A percentile compares a stretch with the other conserved stretches of the same genome.
phyloP scores from a whole-genome alignment of 78 protist genomes.

The Dictyostelium firmibasis region DNA sequence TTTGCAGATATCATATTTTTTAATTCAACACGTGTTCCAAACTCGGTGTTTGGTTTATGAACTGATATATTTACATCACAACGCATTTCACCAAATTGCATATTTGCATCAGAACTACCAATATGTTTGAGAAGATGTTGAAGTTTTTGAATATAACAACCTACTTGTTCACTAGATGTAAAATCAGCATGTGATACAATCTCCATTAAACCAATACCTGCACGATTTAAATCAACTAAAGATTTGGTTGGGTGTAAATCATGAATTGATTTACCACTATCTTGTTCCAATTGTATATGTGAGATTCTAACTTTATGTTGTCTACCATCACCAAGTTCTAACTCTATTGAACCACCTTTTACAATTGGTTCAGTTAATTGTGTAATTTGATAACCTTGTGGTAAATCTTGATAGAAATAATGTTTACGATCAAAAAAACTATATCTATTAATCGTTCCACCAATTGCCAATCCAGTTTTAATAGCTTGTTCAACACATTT shows the following conservation, averaged over 20 bases:
- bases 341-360: constrained; percentile 41
- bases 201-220: constrained; percentile 93
- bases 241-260: constrained; percentile 54
- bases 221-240: constrained; percentile 90
- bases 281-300: constrained; percentile 84
- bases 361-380: constrained; percentile 85
- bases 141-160: constrained; percentile 62
- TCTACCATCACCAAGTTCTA: constrained; percentile 37
- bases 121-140: constrained; percentile 77
- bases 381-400: constrained; percentile 94
- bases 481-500: constrained; percentile 90
- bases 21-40: constrained; percentile 84
- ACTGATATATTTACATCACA: constrained; percentile 91
- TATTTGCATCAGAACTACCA: constrained; percentile 88
- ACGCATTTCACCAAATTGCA: constrained; percentile 91
- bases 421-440: constrained; percentile 92
- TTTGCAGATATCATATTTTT: constrained; percentile 89
- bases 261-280: constrained; percentile 78
- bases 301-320: not conserved
- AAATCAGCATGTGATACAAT: constrained; percentile 87
- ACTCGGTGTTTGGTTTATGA: not conserved
- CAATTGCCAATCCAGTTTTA: constrained; percentile 80
- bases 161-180: constrained; percentile 82
- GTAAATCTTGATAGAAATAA: constrained; percentile 92
- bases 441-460: constrained; percentile 21